Base-by-base conservation (phyloP, 2,329 filamentous ascomycete genomes). In the Ascochyta clinopodiicola region DNA sequence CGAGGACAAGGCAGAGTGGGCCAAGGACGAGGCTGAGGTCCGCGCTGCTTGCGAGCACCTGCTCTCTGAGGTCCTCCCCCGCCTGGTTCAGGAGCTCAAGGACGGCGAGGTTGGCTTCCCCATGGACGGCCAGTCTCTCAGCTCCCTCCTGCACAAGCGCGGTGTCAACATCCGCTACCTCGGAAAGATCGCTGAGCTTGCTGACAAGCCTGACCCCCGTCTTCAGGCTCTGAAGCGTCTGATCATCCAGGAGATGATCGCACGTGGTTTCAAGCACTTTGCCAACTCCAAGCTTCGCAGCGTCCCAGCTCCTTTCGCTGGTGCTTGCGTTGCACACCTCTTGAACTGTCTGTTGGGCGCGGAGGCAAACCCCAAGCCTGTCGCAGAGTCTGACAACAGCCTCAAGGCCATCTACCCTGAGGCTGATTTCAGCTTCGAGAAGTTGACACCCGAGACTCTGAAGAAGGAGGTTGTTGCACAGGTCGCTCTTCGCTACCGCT, bases 141-240 rank as follows among this genome's bases (percentile, higher is more conserved):
- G 89, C 68, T 87, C 88, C 62, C 85, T 97, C 46, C 83, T 99
- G 71, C 95, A 99, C 81, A 96, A 96, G 82, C 91, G 94, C 37
- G 95, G 95, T 78, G 93, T 99, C 80, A 99, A 99, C 79, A 85
- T 98, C 60, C 87, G 96, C 70, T 99, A 99, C 75, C 84, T 98
- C n/a, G 95, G 95, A 63, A 89, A 88, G 76, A 78, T 99, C 59
- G 89, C 91, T 12, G 81, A 85, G 55, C 82, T 90, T 46, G 86
- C 89, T 35, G 74, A 75, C 59, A 74, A 74, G 62, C 79, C 84
- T 56, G 84, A 87, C 65, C 82, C 86, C 49, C 88, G 91, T 59
- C 82, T 98, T 22, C 81, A 88, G 65, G 92, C 92, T 59, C 82
- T 99, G 66, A 87, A 86, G 61, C 85, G 87, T 52, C 85, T 99